Conservation (phyloP, 2,329 filamentous ascomycete species). For the Lasiodiplodia gonubiensis region DNA sequence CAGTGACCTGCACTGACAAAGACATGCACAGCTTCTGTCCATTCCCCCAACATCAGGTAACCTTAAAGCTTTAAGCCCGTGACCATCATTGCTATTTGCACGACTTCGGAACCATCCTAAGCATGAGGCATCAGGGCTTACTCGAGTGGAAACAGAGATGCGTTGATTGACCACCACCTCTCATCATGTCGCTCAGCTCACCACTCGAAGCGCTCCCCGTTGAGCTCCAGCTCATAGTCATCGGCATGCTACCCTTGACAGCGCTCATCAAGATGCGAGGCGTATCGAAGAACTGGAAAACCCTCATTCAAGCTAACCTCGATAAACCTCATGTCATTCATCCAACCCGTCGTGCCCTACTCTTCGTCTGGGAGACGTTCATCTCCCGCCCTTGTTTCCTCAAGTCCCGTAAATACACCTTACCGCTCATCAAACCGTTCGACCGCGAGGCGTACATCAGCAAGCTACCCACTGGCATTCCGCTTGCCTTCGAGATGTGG, state of each 20-base stretch:
- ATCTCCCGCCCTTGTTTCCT: neutral
- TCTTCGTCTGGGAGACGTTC: neutral
- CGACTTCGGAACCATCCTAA: too few species aligned
- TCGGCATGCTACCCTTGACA: neutral
- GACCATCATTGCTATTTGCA: neutral
- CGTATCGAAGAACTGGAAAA: neutral
- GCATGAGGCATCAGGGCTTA: neutral
- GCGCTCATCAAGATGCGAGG: neutral
- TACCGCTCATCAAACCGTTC: neutral
- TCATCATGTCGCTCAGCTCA: neutral
- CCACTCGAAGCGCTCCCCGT: neutral
- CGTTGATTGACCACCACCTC: neutral
- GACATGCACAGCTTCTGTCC: neutral
- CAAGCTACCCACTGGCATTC: neutral
- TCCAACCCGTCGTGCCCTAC: neutral
- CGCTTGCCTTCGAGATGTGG: constrained; percentile 8
- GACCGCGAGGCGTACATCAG: constrained; percentile 8
- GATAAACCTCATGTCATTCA: neutral
- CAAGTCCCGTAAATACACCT: neutral
- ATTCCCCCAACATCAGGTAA: neutral
- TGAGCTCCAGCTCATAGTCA: neutral
- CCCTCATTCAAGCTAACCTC: neutral
- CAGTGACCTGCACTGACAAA: neutral
- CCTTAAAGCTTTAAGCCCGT: neutral
- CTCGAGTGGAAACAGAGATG: neutral